phyloP scores from a whole-genome alignment of 169 alveolate species.

The Eimeria tenella region DNA sequence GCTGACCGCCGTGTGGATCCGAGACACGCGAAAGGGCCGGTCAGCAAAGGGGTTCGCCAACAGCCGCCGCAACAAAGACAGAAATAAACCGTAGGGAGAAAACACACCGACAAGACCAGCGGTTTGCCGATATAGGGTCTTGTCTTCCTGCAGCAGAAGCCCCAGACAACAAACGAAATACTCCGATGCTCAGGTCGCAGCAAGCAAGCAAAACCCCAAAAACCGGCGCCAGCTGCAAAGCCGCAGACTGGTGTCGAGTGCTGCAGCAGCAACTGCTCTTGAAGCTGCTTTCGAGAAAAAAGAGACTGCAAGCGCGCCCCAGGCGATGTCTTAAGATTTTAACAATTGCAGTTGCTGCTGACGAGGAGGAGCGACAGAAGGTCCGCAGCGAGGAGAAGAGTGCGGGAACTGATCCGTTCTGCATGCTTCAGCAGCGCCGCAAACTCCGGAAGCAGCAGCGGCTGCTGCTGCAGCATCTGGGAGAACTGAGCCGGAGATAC shows the following conservation, averaged over 20 bases:
- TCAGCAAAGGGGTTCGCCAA: constrained; percentile 31
- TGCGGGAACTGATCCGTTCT: constrained; percentile 62
- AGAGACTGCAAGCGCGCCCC: too few species aligned
- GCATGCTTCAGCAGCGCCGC: constrained; percentile 59
- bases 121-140: constrained; percentile 44
- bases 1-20: not conserved
- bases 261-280: not conserved
- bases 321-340: not conserved
- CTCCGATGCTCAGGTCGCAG: not conserved
- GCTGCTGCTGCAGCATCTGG: constrained; percentile 41
- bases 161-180: not conserved
- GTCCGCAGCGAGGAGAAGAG: constrained; percentile 69
- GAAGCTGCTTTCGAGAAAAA: too few species aligned
- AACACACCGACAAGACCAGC: constrained; percentile 58
- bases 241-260: not conserved
- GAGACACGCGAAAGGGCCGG: constrained; percentile 43
- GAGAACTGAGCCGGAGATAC: constrained; percentile 50
- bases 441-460: constrained; percentile 68
- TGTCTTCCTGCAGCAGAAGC: constrained; percentile 56
- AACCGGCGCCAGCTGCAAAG: not conserved
- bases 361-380: constrained; percentile 71
- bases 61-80: constrained; percentile 73
- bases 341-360: not conserved
- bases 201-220: not conserved
- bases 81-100: constrained; percentile 69